These are phyloP conservation scores for Tillandsia fasciculata DNA, from an alignment of 176 grass and related monocot genomes.

Conservation along the genomic window DNA sequence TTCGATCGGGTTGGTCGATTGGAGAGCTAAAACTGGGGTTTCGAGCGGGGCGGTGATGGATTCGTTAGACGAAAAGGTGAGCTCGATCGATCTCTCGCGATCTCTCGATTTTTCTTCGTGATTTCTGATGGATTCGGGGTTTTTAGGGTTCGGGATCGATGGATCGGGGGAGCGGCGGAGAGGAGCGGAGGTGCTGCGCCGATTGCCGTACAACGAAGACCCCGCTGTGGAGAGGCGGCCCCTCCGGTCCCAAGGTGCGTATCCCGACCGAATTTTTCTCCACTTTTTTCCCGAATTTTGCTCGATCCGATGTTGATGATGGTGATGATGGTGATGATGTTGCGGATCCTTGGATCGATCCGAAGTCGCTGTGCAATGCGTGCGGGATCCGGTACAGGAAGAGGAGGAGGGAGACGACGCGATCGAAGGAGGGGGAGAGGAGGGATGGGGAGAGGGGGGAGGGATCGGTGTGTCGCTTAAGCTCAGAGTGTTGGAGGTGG, in stretches of 20 bases:
- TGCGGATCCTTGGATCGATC: background rate
- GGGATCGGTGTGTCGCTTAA: conserved; percentile 7
- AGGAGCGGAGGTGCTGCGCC: conserved; percentile 43
- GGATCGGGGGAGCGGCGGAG: conserved; percentile 12
- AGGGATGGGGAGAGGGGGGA: conserved; percentile 11
- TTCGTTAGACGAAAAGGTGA: conserved; percentile 37
- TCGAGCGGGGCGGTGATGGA: conserved; percentile 35
- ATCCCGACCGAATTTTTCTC: background rate
- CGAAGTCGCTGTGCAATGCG: conserved; percentile 80
- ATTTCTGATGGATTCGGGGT: background rate
- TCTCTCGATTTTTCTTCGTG: background rate
- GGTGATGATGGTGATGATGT: too few relatives aligned
- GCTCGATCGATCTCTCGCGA: background rate
- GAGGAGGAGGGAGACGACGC: conserved; percentile 55
- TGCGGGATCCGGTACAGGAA: conserved; percentile 95
- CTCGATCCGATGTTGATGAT: background rate
- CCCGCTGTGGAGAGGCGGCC: conserved; percentile 76
- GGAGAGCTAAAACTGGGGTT: background rate
- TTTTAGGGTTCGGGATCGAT: conserved; percentile 21
- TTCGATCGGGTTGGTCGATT: background rate
- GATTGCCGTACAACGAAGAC: conserved; percentile 73
- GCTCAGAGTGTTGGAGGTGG: conserved; percentile 26
- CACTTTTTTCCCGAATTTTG: background rate
- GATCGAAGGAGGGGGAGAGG: conserved; percentile 26
- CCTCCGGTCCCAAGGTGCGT: conserved; percentile 62